A percentile compares a stretch with the other conserved stretches of the same genome.
Conservation (phyloP, 2,329 filamentous ascomycete genomes). For the Talaromyces piceae region DNA sequence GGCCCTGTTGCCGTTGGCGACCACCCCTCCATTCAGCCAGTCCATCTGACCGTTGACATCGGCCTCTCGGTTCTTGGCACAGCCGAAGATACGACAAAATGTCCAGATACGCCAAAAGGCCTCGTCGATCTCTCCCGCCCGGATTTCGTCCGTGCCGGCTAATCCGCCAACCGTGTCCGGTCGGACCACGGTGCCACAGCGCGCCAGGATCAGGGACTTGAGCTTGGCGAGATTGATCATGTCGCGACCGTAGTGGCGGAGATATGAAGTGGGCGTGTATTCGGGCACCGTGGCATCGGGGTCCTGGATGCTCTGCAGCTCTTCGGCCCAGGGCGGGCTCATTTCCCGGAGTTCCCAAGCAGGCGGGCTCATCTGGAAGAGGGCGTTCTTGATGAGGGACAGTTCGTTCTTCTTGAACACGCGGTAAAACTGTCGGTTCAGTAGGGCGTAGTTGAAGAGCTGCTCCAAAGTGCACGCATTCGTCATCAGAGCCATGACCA, state of each 20-base stretch:
- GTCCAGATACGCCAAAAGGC: conserved; percentile 61
- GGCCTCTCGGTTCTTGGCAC: conserved; percentile 50
- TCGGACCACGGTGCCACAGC: conserved; percentile 50
- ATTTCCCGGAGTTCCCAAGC: conserved; percentile 56
- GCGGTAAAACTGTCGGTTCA: conserved; percentile 51
- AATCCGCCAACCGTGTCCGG: conserved; percentile 50
- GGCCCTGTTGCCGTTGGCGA: conserved; percentile 42
- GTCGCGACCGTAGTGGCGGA: conserved; percentile 46
- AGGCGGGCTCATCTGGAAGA: conserved; percentile 48
- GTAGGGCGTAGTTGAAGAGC: conserved; percentile 47
- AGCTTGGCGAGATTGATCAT: conserved; percentile 47
- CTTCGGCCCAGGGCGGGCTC: conserved; percentile 44
- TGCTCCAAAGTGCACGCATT: conserved; percentile 45
- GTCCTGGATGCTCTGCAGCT: conserved; percentile 34
- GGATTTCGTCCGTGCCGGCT: conserved; percentile 37
- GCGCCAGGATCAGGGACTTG: conserved; percentile 49
- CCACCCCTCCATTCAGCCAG: conserved; percentile 53
- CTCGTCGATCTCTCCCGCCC: conserved; percentile 49
- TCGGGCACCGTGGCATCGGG: conserved; percentile 43
- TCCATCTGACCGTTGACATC: conserved; percentile 55
- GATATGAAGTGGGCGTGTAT: conserved; percentile 47
- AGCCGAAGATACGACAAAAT: conserved; percentile 58
- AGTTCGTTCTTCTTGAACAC: conserved; percentile 53
- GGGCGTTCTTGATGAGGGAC: conserved; percentile 43
- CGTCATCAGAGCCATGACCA: conserved; percentile 47